Conservation (phyloP, 2,329 filamentous ascomycete genomes). For the Trichoderma sp. region DNA sequence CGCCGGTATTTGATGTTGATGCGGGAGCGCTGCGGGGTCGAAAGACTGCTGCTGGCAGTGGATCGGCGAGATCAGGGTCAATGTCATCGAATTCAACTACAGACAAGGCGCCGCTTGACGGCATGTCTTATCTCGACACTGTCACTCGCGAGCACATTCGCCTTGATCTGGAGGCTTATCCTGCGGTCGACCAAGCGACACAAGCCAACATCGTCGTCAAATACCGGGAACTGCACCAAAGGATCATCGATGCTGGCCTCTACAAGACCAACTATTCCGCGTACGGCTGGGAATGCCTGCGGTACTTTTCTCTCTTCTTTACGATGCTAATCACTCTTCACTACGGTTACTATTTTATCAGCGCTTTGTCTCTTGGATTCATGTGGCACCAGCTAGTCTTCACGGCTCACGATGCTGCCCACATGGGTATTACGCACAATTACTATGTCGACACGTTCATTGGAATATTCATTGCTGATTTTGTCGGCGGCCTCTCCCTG, state of each 20-base stretch:
- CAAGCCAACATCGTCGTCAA: slow-evolving; percentile 53
- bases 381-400: slow-evolving; percentile 69
- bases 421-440: slow-evolving; percentile 64
- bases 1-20: slow-evolving; percentile 54
- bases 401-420: slow-evolving; percentile 67
- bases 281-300: slow-evolving; percentile 61
- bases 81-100: slow-evolving; percentile 63
- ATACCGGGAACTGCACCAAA: slow-evolving; percentile 60
- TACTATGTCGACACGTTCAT: slow-evolving; percentile 63
- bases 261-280: slow-evolving; percentile 63
- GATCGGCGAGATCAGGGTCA: slow-evolving; percentile 50
- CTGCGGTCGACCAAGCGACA: slow-evolving; percentile 62
- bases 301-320: slow-evolving; percentile 57
- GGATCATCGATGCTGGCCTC: slow-evolving; percentile 57
- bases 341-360: slow-evolving; percentile 59
- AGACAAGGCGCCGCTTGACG: slow-evolving; percentile 51
- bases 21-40: slow-evolving; percentile 40
- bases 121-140: slow-evolving; percentile 70
- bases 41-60: slow-evolving; percentile 23
- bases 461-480: slow-evolving; percentile 65
- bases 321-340: slow-evolving; percentile 52
- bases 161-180: slow-evolving; percentile 74
- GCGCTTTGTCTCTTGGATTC: slow-evolving; percentile 57
- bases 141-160: slow-evolving; percentile 72
- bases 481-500: slow-evolving; percentile 67